phyloP scores from a whole-genome alignment of 208 protist genomes.

The Crithidia thermophila region DNA sequence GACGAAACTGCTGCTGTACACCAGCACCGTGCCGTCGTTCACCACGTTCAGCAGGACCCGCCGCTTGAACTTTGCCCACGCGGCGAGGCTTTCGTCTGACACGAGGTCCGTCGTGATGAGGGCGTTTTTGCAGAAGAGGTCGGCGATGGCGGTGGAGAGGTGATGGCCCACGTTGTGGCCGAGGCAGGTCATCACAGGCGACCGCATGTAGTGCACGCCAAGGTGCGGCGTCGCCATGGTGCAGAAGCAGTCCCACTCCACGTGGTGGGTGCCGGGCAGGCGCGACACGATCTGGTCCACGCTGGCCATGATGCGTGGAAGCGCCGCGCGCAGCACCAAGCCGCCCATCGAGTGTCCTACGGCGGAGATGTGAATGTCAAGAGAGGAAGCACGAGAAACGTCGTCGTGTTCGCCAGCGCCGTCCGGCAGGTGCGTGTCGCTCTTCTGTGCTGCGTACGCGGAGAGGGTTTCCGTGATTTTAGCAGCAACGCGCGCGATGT shows the following conservation, averaged over 20 bases:
- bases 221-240: constrained; percentile 57
- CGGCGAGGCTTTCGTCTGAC: constrained; percentile 20
- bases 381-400: neutral
- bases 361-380: constrained; percentile 50
- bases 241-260: constrained; percentile 63
- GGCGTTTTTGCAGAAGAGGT: constrained; percentile 41
- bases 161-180: constrained; percentile 27
- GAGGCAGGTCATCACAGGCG: constrained; percentile 31
- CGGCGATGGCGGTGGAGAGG: constrained; percentile 39
- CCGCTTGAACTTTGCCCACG: constrained; percentile 35
- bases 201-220: constrained; percentile 51
- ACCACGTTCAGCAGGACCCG: constrained; percentile 39
- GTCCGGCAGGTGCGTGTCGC: too few species aligned
- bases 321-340: constrained; percentile 57
- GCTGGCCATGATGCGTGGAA: constrained; percentile 33
- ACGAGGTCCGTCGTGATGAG: constrained; percentile 28
- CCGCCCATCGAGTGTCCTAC: constrained; percentile 69
- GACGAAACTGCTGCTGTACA: constrained; percentile 52
- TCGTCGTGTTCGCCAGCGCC: too few species aligned
- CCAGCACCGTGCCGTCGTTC: constrained; percentile 43
- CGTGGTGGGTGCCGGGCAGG: neutral
- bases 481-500: constrained; percentile 22
- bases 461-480: neutral
- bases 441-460: too few species aligned
- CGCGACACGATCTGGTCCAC: neutral